Conservation (phyloP, 2,329 filamentous ascomycete species). For the Raffaelea arxii region DNA sequence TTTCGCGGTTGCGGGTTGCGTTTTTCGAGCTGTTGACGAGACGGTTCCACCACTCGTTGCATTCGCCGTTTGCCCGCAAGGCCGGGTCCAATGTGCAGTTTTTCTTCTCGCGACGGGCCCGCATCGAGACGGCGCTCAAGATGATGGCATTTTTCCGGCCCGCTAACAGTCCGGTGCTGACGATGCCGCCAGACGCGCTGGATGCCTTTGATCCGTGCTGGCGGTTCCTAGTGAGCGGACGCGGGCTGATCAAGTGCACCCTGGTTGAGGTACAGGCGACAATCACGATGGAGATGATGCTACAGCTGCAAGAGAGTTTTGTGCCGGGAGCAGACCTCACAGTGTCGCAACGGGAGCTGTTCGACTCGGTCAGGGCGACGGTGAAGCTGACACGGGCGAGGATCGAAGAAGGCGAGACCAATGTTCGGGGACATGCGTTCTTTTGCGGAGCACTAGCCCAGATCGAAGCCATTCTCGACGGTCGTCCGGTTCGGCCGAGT, state of each 20-base stretch:
- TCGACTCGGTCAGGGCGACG: slow-evolving; percentile 5
- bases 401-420: slow-evolving; percentile 14
- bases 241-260: slow-evolving; percentile 13
- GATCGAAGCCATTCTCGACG: slow-evolving; percentile 10
- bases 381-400: slow-evolving; percentile 6
- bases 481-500: slow-evolving; percentile 2
- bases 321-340: slow-evolving; percentile 9
- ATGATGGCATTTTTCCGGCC: slow-evolving; percentile 7
- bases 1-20: slow-evolving; percentile 9
- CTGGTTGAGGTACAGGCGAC: slow-evolving; percentile 11
- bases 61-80: slow-evolving; percentile 13
- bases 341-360: slow-evolving; percentile 12
- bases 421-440: slow-evolving; percentile 12
- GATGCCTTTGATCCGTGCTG: slow-evolving; percentile 5
- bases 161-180: background rate
- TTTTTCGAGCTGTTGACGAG: slow-evolving; percentile 13
- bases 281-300: slow-evolving; percentile 10
- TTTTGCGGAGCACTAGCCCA: slow-evolving; percentile 10
- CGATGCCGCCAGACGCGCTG: background rate
- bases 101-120: slow-evolving; percentile 14
- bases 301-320: slow-evolving; percentile 13
- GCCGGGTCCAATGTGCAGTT: slow-evolving; percentile 10
- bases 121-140: slow-evolving; percentile 11
- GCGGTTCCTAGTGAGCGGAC: slow-evolving; percentile 10
- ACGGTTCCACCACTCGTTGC: slow-evolving; percentile 14